phyloP scores from a whole-genome alignment of 78 protist species.

The Dictyostelium intermedium region DNA sequence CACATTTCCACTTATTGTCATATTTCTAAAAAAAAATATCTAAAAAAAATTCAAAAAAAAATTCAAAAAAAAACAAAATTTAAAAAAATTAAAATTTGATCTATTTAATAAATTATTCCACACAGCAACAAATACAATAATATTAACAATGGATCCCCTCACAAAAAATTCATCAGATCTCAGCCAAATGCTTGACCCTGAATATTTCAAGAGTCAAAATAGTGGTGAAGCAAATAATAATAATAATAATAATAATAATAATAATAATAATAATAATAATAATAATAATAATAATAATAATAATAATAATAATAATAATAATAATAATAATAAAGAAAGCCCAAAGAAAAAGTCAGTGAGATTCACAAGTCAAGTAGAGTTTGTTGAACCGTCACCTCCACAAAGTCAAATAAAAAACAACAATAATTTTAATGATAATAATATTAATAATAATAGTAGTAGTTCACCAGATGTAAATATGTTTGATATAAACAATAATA shows the following conservation, averaged over 20 bases:
- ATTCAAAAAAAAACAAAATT: too few relatives aligned
- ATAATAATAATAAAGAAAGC: neutral
- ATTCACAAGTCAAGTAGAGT: neutral
- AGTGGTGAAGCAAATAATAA: neutral
- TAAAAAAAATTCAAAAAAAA: too few relatives aligned
- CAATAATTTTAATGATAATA: too few relatives aligned
- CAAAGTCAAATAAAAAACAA: neutral
- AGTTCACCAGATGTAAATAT: neutral
- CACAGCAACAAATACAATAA: neutral
- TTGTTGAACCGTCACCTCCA: constrained; percentile 24
- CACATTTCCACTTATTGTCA: too few relatives aligned
- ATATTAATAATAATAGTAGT: neutral
- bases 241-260: neutral
- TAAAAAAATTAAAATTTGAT: too few relatives aligned
- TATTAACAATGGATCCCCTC: neutral
- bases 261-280: neutral
- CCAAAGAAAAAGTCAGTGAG: neutral
- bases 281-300: neutral
- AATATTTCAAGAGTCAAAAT: neutral
- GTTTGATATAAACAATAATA: neutral
- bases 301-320: neutral
- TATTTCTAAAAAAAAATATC: too few relatives aligned
- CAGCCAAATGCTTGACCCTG: constrained; percentile 22
- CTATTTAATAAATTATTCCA: too few relatives aligned
- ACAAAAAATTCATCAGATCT: neutral